Evolutionary conservation across 1,284 basidiomycete genomes (phyloP).

Genomic region (Tilletia horrida): DNA sequence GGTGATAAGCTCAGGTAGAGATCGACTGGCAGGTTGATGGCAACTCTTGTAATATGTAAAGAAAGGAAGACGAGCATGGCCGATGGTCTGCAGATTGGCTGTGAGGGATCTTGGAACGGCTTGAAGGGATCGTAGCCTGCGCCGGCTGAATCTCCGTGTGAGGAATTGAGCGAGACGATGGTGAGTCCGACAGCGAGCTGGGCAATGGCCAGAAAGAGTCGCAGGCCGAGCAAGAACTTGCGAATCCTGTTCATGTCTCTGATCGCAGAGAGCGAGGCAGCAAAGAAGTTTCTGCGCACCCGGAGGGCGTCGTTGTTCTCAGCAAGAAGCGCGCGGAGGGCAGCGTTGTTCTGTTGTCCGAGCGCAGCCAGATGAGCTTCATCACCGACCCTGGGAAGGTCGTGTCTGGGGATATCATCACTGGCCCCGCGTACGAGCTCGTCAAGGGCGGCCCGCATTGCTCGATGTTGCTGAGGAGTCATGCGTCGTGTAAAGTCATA

Average conservation of each 20-base stretch:
- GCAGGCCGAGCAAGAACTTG: not conserved
- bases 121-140: conserved; percentile 25
- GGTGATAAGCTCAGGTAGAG: conserved; percentile 43
- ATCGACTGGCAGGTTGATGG: conserved; percentile 35
- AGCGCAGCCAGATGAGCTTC: too few relatives aligned
- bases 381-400: too few relatives aligned
- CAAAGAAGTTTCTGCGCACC: not conserved
- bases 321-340: too few relatives aligned
- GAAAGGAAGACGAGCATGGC: conserved; percentile 42
- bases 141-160: conserved; percentile 20
- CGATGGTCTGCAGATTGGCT: conserved; percentile 32
- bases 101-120: conserved; percentile 23
- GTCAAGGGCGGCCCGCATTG: too few relatives aligned
- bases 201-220: conserved; percentile 10
- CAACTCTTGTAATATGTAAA: conserved; percentile 37
- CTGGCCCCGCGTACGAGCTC: too few relatives aligned
- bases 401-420: too few relatives aligned
- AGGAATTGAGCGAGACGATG: conserved; percentile 23
- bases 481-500: too few relatives aligned
- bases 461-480: too few relatives aligned
- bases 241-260: not conserved
- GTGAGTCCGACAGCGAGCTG: conserved; percentile 22
- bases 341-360: too few relatives aligned
- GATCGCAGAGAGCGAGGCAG: not conserved
- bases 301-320: not conserved